A percentile compares a stretch with the other conserved stretches of the same genome.
phyloP scores from a whole-genome alignment of 306 rosid genomes.

The Trifolium repens region DNA sequence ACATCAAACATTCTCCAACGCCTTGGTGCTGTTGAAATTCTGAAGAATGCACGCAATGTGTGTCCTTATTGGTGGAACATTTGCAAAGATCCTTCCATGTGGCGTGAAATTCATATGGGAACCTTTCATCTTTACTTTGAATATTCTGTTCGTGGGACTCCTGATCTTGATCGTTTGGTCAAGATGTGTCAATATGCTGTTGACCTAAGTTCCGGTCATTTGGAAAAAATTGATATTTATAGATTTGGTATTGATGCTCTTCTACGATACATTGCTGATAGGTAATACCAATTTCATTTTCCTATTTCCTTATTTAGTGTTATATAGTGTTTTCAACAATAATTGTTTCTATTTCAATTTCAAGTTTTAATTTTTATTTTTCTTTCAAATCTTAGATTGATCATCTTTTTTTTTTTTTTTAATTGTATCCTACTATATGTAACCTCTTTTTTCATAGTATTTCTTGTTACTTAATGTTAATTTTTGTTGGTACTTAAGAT shows the following conservation, averaged over 20 bases:
- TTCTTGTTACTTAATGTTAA: background rate
- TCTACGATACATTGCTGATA: background rate
- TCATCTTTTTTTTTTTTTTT: too few species aligned
- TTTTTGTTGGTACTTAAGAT: too few species aligned
- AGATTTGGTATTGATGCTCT: background rate
- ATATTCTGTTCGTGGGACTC: background rate
- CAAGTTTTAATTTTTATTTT: too few species aligned
- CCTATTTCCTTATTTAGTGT: background rate
- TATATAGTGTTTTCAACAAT: background rate
- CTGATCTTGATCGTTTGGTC: background rate
- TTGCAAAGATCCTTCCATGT: conserved; percentile 53
- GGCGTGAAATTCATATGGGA: conserved; percentile 51
- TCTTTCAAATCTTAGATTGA: too few species aligned
- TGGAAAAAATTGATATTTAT: background rate
- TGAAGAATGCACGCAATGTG: conserved; percentile 40
- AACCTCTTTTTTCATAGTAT: too few species aligned
- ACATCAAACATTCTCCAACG: conserved; percentile 1
- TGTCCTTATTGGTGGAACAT: conserved; percentile 52
- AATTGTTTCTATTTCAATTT: background rate
- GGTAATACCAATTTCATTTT: background rate
- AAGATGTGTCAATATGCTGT: background rate
- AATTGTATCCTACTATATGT: too few species aligned
- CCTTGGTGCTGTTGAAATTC: background rate
- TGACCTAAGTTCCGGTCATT: background rate
- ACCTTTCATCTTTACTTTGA: background rate